Base-by-base conservation (phyloP, 2,329 filamentous ascomycete species). In the Pyrenophora graminea region DNA sequence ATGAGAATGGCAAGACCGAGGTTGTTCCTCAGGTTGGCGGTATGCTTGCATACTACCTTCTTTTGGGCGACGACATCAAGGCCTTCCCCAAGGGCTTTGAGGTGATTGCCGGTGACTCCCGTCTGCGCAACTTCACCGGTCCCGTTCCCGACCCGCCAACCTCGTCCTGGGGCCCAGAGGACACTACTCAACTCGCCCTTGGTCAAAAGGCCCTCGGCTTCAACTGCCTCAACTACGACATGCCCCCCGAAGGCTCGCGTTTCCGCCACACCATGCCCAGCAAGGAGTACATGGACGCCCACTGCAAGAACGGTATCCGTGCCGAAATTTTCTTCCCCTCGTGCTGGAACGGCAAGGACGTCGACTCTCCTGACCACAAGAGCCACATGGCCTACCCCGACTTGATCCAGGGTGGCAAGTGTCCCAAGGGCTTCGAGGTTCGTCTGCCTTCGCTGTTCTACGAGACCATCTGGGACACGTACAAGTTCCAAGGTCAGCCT, bases 151-250 rank as follows among this genome's bases (percentile, higher is more conserved):
- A 84, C 61, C 78, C 83, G 33, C 81, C 84, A 19, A 90, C 91
- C 75, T 91, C 89, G 10, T 58, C 74, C 19, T 97, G 92, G 92
- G 68, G 74, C 4, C 49, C 47, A 3, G 76, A 85, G 4, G 83
- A 87, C 53, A 82, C 83, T 64, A 88, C 86, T 9, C 91, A 96
- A 77, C 72, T 75, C 13, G 83, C 86, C 45, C 82, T 97, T 32
- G 77, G 77, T 43, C 88, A 96, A 78, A 91, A 92, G 55, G 90
- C 92, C 8, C 64, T 97, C 23, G 93, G 94, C 3, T 96, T 96
- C 83, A 97, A 97, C 80, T 97, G 94, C 75, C 77, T 99, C 54
- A 87, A 97, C 82, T 97, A 97, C 70, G 78, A 74, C 19, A 64
- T 63, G 15, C 50, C 73, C 0, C 78, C 88, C 2, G 91, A 96